A percentile compares a stretch with the other conserved stretches of the same genome.
Conservation (phyloP, 768 basidiomycete genomes). For the Lactifluus volemus region DNA sequence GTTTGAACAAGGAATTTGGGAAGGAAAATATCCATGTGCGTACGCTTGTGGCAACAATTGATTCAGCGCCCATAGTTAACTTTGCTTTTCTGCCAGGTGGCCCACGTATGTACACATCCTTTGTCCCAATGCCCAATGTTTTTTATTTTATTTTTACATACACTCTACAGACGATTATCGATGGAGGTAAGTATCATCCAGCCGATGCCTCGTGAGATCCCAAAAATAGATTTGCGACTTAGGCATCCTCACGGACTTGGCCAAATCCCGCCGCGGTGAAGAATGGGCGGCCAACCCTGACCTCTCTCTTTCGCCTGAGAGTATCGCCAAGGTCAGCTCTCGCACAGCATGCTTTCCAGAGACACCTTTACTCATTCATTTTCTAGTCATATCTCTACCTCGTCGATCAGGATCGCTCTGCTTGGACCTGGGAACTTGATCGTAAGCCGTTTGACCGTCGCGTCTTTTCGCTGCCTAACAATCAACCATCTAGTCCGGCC, state of each 20-base stretch:
- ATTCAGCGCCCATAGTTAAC: too few species aligned
- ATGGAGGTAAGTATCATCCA: conserved; percentile 38
- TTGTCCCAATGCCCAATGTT: too few species aligned
- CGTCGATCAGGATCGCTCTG: conserved; percentile 53
- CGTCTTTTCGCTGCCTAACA: neutral
- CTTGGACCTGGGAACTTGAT: conserved; percentile 77
- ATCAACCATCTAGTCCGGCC: conserved; percentile 32
- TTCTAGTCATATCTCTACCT: conserved; percentile 59
- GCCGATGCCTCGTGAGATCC: too few species aligned
- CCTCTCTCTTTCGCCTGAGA: conserved; percentile 47
- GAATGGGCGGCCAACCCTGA: conserved; percentile 38
- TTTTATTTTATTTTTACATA: neutral
- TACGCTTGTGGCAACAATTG: neutral
- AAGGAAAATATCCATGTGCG: conserved; percentile 37
- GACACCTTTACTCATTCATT: neutral
- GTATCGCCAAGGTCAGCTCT: conserved; percentile 51
- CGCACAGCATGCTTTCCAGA: conserved; percentile 34
- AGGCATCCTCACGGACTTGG: conserved; percentile 25
- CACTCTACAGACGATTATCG: conserved; percentile 49
- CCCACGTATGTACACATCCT: neutral
- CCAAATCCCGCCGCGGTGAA: conserved; percentile 12
- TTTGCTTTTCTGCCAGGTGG: neutral
- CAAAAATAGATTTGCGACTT: neutral
- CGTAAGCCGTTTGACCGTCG: conserved; percentile 39
- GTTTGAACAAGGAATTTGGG: conserved; percentile 37